Percentiles rank a stretch among this genome's conserved stretches.
Conservation (phyloP, 108 stramenopile genomes). For the Pseudonitzschia pungens region DNA sequence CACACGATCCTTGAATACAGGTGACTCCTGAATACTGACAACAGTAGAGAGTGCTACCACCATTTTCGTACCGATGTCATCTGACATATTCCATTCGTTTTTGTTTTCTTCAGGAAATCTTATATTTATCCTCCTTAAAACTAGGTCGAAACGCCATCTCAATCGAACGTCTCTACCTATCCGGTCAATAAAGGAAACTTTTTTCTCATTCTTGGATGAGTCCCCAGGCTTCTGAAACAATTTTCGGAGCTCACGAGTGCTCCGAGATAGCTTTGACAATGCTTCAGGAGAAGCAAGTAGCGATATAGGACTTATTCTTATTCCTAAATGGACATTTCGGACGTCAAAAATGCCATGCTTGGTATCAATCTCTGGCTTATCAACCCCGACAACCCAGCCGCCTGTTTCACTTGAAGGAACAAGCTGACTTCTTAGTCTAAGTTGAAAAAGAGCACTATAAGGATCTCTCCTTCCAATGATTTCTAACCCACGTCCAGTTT, state of each 20-base stretch:
- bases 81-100: constrained; percentile 24
- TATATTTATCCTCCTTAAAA: constrained; percentile 29
- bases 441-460: constrained; percentile 34
- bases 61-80: constrained; percentile 34
- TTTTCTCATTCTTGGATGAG: background rate
- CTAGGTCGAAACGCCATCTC: constrained; percentile 50
- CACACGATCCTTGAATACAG: background rate
- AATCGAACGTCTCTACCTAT: constrained; percentile 14
- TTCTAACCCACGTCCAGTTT: constrained; percentile 31
- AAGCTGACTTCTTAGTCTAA: constrained; percentile 42
- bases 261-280: constrained; percentile 7
- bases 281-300: constrained; percentile 25
- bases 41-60: constrained; percentile 26
- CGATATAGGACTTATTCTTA: constrained; percentile 29
- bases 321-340: constrained; percentile 46
- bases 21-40: constrained; percentile 23
- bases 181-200: constrained; percentile 8
- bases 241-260: constrained; percentile 18
- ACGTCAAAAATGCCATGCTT: background rate
- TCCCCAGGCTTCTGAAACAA: background rate
- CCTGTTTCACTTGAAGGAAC: constrained; percentile 30
- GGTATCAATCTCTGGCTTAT: constrained; percentile 12
- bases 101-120: constrained; percentile 35
- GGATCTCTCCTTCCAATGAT: constrained; percentile 46
- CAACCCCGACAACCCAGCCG: constrained; percentile 52